Evolutionary conservation across 176 grass and related monocot genomes (phyloP).

Genomic region (Cocos nucifera): DNA sequence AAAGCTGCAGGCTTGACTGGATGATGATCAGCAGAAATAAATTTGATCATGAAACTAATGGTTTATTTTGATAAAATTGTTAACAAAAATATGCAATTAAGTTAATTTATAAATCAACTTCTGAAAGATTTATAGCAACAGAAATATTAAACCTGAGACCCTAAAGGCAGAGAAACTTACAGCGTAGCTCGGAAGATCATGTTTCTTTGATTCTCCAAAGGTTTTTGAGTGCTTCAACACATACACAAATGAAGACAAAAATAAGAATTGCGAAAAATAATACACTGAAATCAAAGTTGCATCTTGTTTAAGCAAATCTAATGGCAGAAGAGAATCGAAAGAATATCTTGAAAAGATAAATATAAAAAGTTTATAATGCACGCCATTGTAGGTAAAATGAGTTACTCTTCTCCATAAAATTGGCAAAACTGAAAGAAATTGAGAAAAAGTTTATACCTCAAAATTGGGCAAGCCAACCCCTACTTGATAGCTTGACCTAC

Average conservation of each 20-base stretch:
- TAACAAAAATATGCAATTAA: no score
- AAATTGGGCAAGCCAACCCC: constrained; percentile 14
- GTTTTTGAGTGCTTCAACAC: constrained; percentile 38
- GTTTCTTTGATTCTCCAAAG: constrained; percentile 32
- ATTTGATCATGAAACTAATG: no score
- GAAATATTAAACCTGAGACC: not conserved
- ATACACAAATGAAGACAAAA: constrained; percentile 9
- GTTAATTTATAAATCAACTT: not conserved
- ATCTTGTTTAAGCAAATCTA: not conserved
- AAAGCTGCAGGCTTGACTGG: no score
- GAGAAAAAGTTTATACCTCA: constrained; percentile 1
- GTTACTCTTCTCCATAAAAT: not conserved
- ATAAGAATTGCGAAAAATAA: constrained; percentile 1
- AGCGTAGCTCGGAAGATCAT: constrained; percentile 41
- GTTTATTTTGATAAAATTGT: no score
- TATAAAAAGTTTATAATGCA: no score
- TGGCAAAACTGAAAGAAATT: not conserved
- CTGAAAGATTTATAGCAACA: not conserved
- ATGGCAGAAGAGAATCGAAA: not conserved
- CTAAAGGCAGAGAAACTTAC: constrained; percentile 31
- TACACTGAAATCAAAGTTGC: not conserved
- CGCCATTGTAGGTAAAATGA: not conserved
- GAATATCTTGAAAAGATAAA: not conserved
- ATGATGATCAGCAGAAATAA: no score
- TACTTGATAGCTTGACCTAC: constrained; percentile 18